Base-by-base conservation (phyloP, 1,284 basidiomycete species). In the Salmacisia buchloeana region DNA sequence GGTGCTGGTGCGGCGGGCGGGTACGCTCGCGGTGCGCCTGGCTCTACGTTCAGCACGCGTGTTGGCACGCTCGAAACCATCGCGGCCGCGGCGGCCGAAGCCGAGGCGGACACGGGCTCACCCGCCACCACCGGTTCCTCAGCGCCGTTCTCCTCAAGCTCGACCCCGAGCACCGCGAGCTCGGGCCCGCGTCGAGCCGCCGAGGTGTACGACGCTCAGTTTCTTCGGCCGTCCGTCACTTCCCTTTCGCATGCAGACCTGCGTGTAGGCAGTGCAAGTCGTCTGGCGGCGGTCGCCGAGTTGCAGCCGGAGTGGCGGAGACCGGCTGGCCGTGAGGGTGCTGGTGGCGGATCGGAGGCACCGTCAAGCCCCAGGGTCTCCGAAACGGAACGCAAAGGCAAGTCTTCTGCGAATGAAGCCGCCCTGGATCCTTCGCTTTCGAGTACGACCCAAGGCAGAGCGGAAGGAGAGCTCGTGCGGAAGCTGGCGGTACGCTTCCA, bases 231-330 rank as follows among this genome's bases (percentile, higher is more conserved):
- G 10, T 54, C 49, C 13, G 29, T 31, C 5, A 54, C 49, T 10
- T 54, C 49, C 12, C 27, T 54, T 0, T 27, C 49, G 3, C 29
- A 31, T 33, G 49, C 49, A 18, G 49, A 54, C 27, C 23, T 54
- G 27, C 25, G 49, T 18, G 12, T 54, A 4, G 49, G 49, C 3
- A 54, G 29, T 33, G 49, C 25, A 12, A 31, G 25, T n/a, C 23
- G 49, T 29, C 27, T 54, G 49, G 49, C 49, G 3, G 49, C 49
- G 12, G 49, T 31, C 12, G 25, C 49, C 1, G 49, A 27, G 9
- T 13, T 54, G 13, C 49, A 54, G 29, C 49, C 49, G 7, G 49
- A 54, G 29, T 54, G 49, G 49, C 49, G 49, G 31, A 15, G 41
- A 18, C 41, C 23, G 41, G 6, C 10, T 43, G 18, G 18, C 12